phyloP scores from a whole-genome alignment of 805 yeast species.

The Peterozyma xylosa region DNA sequence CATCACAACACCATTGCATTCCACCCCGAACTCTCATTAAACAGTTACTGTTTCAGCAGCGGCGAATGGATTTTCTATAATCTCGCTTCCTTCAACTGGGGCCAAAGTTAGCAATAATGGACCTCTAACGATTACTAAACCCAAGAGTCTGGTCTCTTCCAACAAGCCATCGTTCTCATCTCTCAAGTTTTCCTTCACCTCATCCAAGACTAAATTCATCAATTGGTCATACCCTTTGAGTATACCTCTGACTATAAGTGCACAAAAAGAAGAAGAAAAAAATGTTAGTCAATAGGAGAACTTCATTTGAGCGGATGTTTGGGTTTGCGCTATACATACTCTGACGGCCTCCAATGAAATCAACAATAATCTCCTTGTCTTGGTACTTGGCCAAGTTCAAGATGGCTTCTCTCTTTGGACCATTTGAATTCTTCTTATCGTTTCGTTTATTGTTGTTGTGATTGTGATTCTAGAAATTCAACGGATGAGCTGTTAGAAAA shows the following conservation, averaged over 20 bases:
- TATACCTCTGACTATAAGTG: constrained; percentile 52
- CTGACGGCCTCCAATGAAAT: constrained; percentile 80
- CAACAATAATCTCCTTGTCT: constrained; percentile 67
- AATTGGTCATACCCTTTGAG: constrained; percentile 80
- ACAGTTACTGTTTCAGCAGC: neutral
- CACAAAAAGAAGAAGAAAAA: neutral
- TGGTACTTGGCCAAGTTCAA: constrained; percentile 71
- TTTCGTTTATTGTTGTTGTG: constrained; percentile 2
- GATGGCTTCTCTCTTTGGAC: constrained; percentile 86
- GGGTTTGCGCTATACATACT: constrained; percentile 14
- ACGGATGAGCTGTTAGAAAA: no score
- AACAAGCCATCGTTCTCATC: constrained; percentile 30
- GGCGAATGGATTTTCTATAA: constrained; percentile 63
- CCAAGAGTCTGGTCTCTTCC: constrained; percentile 58
- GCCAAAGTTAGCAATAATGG: constrained; percentile 68
- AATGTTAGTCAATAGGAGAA: neutral
- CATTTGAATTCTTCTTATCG: constrained; percentile 7
- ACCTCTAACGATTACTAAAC: constrained; percentile 81
- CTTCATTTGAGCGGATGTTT: neutral
- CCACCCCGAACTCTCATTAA: no score
- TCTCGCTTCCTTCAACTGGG: constrained; percentile 65
- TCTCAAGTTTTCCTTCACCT: constrained; percentile 58
- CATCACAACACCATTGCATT: no score
- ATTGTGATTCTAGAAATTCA: neutral
- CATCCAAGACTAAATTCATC: constrained; percentile 72